Conservation (phyloP, 108 stramenopile species). For the Conticribra guillardii region DNA sequence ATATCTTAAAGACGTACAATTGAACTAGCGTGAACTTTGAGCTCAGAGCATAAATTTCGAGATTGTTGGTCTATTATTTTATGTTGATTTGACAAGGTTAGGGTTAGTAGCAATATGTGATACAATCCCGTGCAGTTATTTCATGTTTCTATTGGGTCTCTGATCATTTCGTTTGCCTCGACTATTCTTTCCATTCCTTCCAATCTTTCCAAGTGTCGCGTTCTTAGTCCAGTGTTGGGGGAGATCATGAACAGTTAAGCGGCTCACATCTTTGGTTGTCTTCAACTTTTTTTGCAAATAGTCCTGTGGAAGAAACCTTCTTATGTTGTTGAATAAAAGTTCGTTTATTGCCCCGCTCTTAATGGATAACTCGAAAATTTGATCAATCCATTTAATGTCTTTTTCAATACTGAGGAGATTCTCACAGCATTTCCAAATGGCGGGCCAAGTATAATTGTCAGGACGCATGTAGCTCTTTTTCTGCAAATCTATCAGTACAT, state of each 20-base stretch:
- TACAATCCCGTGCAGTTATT: too few species aligned
- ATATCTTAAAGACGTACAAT: too few species aligned
- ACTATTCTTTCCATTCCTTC: neutral
- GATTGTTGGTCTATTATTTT: too few species aligned
- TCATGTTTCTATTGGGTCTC: too few species aligned
- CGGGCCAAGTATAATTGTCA: slow-evolving; percentile 49
- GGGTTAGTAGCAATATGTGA: too few species aligned
- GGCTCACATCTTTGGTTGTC: slow-evolving; percentile 6
- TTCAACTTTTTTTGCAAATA: slow-evolving; percentile 48
- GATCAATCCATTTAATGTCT: slow-evolving; percentile 37
- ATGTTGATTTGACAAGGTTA: too few species aligned
- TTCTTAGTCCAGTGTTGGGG: slow-evolving; percentile 48
- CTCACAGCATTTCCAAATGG: slow-evolving; percentile 44
- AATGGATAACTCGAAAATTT: slow-evolving; percentile 33
- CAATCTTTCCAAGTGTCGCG: slow-evolving; percentile 26
- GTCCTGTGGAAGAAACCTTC: slow-evolving; percentile 28
- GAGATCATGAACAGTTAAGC: slow-evolving; percentile 37
- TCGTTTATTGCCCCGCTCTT: slow-evolving; percentile 36
- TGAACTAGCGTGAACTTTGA: too few species aligned
- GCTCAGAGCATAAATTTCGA: too few species aligned
- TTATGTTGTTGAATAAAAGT: slow-evolving; percentile 37
- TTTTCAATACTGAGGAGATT: slow-evolving; percentile 29
- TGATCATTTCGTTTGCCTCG: neutral
- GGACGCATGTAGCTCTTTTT: slow-evolving; percentile 17
- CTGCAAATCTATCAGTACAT: slow-evolving; percentile 26